A percentile compares a stretch with the other conserved stretches of the same genome.
Conservation (phyloP, 495 filamentous ascomycete species). For the Clohesyomyces aquaticus region DNA sequence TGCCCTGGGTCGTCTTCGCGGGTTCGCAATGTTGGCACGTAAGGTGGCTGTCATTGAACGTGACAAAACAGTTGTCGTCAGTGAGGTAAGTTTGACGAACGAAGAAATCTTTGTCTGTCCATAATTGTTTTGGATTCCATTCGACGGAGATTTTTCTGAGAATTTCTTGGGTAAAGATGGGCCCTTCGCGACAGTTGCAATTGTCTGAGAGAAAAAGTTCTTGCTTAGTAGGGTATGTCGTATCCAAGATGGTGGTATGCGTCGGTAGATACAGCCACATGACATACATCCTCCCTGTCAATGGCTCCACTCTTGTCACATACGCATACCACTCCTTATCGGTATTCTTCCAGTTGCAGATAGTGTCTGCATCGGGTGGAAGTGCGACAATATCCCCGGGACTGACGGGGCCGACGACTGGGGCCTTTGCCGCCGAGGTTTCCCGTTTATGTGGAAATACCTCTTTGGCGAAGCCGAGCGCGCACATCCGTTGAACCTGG, state of each 20-base stretch:
- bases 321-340: slow-evolving; percentile 63
- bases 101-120: slow-evolving; percentile 57
- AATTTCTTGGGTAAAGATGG: slow-evolving; percentile 50
- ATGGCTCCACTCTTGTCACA: slow-evolving; percentile 56
- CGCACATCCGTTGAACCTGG: slow-evolving; percentile 6
- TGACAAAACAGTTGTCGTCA: slow-evolving; percentile 56
- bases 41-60: slow-evolving; percentile 54
- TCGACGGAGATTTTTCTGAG: slow-evolving; percentile 57
- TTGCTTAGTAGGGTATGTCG: slow-evolving; percentile 67
- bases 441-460: too few species aligned
- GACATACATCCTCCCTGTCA: slow-evolving; percentile 56
- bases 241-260: slow-evolving; percentile 66
- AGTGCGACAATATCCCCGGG: slow-evolving; percentile 59
- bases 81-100: slow-evolving; percentile 68
- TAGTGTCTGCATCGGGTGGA: slow-evolving; percentile 47
- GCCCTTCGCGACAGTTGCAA: slow-evolving; percentile 63
- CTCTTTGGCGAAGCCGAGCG: slow-evolving; percentile 17
- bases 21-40: too few species aligned
- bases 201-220: slow-evolving; percentile 79
- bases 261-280: slow-evolving; percentile 72
- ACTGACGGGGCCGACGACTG: slow-evolving; percentile 39
- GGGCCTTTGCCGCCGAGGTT: background rate
- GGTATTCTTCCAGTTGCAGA: slow-evolving; percentile 58
- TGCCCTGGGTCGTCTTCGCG: too few species aligned
- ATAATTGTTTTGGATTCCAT: slow-evolving; percentile 55